Conservation (phyloP, 1,139 yeast species). For the Blastobotrys arbuscula region DNA sequence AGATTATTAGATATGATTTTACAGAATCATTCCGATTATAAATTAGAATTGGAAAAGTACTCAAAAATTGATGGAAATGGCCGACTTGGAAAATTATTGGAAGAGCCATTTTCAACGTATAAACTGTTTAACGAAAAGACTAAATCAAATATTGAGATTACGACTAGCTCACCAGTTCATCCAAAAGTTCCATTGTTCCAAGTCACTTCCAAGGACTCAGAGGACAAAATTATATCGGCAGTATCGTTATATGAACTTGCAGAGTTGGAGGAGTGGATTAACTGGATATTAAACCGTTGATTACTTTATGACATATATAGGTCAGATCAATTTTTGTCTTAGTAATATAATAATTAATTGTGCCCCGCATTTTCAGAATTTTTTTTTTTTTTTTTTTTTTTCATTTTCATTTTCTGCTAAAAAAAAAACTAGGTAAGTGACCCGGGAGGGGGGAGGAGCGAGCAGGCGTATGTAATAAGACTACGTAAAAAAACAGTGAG, state of each 20-base stretch:
- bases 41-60: slow-evolving; percentile 16
- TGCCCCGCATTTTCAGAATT: neutral
- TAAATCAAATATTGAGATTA: slow-evolving; percentile 21
- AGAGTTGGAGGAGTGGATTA: slow-evolving; percentile 61
- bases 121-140: slow-evolving; percentile 9
- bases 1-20: slow-evolving; percentile 41
- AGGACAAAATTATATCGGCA: slow-evolving; percentile 30
- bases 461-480: neutral
- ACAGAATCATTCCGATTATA: slow-evolving; percentile 27
- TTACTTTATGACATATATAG: neutral
- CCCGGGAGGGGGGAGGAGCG: neutral
- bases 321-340: neutral
- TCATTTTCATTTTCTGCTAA: too few relatives aligned
- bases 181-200: slow-evolving; percentile 29
- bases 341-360: too few relatives aligned
- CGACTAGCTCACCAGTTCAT: slow-evolving; percentile 30
- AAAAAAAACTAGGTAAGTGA: too few relatives aligned
- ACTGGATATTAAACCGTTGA: slow-evolving; percentile 41
- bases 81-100: slow-evolving; percentile 27
- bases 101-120: slow-evolving; percentile 26
- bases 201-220: slow-evolving; percentile 34
- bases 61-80: slow-evolving; percentile 13
- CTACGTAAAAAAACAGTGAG: neutral
- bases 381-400: neutral
- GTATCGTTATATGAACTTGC: slow-evolving; percentile 49